phyloP scores from a whole-genome alignment of 148 eudicot genomes.

The Spergularia bocconei region DNA sequence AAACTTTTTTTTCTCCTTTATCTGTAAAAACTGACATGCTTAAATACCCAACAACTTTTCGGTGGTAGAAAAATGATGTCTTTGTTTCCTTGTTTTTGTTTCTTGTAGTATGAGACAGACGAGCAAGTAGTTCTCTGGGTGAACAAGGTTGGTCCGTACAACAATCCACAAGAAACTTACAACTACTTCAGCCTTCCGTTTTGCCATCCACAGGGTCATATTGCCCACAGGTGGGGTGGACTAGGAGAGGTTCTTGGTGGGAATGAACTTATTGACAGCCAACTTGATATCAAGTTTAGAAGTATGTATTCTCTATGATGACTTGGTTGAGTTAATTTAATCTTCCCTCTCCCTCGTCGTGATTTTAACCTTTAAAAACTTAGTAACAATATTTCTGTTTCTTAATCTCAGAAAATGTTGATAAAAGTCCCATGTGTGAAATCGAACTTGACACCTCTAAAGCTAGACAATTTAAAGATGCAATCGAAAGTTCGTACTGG shows the following conservation, averaged over 20 bases:
- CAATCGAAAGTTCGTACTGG: conserved; percentile 88
- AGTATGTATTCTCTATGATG: conserved; percentile 41
- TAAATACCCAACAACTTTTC: background rate
- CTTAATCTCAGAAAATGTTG: conserved; percentile 62
- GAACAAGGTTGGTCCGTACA: conserved; percentile 95
- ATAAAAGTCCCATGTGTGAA: conserved; percentile 60
- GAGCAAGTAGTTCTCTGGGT: conserved; percentile 93
- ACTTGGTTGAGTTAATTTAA: conserved; percentile 1
- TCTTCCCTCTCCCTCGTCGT: background rate
- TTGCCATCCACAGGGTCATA: conserved; percentile 62
- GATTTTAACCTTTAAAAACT: background rate
- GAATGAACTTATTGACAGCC: conserved; percentile 95
- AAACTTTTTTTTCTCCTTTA: background rate
- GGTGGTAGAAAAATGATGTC: conserved; percentile 14
- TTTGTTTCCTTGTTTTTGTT: background rate
- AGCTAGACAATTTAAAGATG: conserved; percentile 79
- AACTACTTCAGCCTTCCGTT: conserved; percentile 93
- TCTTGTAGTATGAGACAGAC: conserved; percentile 65
- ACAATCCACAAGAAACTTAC: conserved; percentile 97
- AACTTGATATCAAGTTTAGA: conserved; percentile 62
- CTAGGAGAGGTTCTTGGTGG: conserved; percentile 99
- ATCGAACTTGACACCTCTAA: conserved; percentile 77
- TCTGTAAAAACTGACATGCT: background rate
- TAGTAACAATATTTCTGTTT: conserved; percentile 2
- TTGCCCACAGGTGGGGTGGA: conserved; percentile 94